A percentile compares a stretch with the other conserved stretches of the same genome.
These are phyloP conservation scores for Yamadazyma friedrichii DNA, from an alignment of 1,139 yeast species.

Conservation along the genomic window DNA sequence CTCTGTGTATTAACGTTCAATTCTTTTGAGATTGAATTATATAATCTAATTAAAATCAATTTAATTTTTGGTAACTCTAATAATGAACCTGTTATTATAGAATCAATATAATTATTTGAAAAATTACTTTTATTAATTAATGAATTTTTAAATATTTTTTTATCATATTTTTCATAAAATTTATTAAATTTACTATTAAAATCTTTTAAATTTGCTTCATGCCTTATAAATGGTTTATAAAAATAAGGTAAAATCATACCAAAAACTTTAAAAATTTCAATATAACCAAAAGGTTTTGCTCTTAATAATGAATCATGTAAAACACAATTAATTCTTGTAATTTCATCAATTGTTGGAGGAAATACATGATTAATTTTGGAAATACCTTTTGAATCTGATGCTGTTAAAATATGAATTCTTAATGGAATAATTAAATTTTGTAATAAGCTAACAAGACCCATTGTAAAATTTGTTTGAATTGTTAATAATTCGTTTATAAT, in stretches of 20 bases:
- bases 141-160: slow-evolving; percentile 35
- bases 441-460: slow-evolving; percentile 66
- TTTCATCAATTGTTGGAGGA: slow-evolving; percentile 95
- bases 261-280: slow-evolving; percentile 75
- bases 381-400: slow-evolving; percentile 51
- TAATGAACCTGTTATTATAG: slow-evolving; percentile 66
- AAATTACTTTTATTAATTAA: slow-evolving; percentile 36
- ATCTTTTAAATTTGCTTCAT: slow-evolving; percentile 67
- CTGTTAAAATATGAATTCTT: slow-evolving; percentile 60
- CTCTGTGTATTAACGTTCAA: slow-evolving; percentile 5
- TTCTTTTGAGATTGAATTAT: slow-evolving; percentile 22
- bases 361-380: slow-evolving; percentile 71
- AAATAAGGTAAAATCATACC: slow-evolving; percentile 83
- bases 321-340: slow-evolving; percentile 83
- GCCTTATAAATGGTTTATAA: slow-evolving; percentile 88
- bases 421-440: slow-evolving; percentile 80
- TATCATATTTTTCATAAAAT: slow-evolving; percentile 45
- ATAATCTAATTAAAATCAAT: slow-evolving; percentile 60
- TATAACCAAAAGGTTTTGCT: slow-evolving; percentile 66
- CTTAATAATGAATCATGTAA: slow-evolving; percentile 70
- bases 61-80: slow-evolving; percentile 67
- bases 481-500: slow-evolving; percentile 66
- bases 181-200: slow-evolving; percentile 44
- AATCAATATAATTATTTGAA: slow-evolving; percentile 61
- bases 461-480: slow-evolving; percentile 73